Evolutionary conservation across 1,139 yeast species (phyloP).

Genomic region (Geotrichum phurueaensis): DNA sequence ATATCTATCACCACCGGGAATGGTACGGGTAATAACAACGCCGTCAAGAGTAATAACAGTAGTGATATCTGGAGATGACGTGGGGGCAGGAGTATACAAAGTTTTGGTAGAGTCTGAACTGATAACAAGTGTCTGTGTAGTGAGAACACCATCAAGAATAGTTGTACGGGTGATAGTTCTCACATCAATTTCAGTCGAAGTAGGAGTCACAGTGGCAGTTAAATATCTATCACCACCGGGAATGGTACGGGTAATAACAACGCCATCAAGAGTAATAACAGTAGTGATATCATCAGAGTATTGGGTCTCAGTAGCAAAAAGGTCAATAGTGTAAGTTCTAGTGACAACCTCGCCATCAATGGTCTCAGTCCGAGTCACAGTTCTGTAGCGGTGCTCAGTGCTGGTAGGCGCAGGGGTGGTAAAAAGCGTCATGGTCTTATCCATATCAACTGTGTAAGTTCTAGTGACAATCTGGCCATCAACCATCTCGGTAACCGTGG

Average conservation of each 20-base stretch:
- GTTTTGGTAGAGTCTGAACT: conserved; percentile 2
- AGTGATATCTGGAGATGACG: too few species aligned
- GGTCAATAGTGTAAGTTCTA: conserved; percentile 7
- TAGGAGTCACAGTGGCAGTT: conserved; percentile 11
- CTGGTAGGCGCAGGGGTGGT: conserved; percentile 6
- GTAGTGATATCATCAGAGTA: conserved; percentile 13
- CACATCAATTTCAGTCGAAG: background rate
- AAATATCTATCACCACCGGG: background rate
- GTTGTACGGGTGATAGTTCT: background rate
- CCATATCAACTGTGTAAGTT: conserved; percentile 2
- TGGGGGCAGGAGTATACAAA: conserved; percentile 1
- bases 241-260: conserved; percentile 9
- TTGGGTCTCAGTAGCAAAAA: conserved; percentile 2
- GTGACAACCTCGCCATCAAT: conserved; percentile 9
- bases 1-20: background rate
- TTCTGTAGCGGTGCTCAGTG: background rate
- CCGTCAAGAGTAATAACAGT: conserved; percentile 13
- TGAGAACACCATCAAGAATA: background rate
- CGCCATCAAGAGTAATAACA: conserved; percentile 9
- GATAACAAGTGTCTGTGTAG: conserved; percentile 7
- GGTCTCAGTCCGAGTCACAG: conserved; percentile 5
- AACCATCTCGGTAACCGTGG: conserved; percentile 4
- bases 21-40: conserved; percentile 9
- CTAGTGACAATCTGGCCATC: conserved; percentile 9
- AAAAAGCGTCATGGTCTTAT: background rate